These are phyloP conservation scores for Neoscytalidium dimidiatum DNA, from an alignment of 2,329 filamentous ascomycete species.

Conservation along the genomic window DNA sequence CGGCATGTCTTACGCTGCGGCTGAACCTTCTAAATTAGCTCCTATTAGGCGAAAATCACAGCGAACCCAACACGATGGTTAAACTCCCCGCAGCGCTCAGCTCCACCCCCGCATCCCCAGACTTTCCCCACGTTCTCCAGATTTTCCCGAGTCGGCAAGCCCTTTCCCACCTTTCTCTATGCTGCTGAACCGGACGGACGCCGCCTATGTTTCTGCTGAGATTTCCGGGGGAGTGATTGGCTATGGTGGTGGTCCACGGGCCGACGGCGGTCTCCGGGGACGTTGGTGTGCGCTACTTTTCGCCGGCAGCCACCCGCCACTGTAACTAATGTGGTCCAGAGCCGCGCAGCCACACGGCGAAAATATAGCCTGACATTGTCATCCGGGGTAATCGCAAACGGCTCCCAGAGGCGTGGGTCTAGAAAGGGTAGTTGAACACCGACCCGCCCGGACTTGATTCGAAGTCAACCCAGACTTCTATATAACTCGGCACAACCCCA, in stretches of 20 bases:
- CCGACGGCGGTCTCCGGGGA: background rate
- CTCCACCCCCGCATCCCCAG: conserved; percentile 10
- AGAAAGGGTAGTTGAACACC: background rate
- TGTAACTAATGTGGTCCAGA: background rate
- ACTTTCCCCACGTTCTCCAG: conserved; percentile 12
- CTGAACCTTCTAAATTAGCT: background rate
- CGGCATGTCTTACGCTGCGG: background rate
- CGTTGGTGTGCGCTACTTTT: background rate
- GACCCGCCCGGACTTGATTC: background rate
- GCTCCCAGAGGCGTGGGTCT: background rate
- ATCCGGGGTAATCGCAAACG: background rate
- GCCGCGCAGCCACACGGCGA: background rate
- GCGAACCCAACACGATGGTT: background rate
- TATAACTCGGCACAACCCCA: background rate
- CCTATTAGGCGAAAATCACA: background rate
- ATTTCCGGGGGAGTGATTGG: background rate
- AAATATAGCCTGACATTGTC: background rate
- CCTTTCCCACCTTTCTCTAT: background rate
- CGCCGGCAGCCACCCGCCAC: background rate
- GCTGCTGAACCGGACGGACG: background rate
- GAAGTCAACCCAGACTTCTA: background rate
- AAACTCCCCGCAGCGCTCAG: background rate
- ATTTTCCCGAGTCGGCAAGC: background rate
- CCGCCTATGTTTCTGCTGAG: background rate
- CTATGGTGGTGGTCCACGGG: background rate